These are phyloP conservation scores for Mesembryanthemum crystallinum DNA, from an alignment of 148 eudicot genomes.

Conservation along the genomic window DNA sequence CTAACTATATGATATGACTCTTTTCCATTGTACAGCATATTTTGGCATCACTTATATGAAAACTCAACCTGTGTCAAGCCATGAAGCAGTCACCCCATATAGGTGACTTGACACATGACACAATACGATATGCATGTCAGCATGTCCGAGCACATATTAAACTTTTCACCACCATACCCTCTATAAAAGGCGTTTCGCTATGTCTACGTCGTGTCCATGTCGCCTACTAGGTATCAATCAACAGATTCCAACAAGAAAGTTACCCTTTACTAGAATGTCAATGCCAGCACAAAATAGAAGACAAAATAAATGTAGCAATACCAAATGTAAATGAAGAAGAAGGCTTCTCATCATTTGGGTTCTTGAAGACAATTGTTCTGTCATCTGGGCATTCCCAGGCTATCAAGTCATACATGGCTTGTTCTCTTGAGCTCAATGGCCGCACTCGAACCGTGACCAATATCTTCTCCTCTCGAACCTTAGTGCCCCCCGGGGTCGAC, in stretches of 20 bases:
- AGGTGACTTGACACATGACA: no score
- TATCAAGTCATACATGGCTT: slow-evolving; percentile 80
- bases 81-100: no score
- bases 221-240: no score
- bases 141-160: no score
- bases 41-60: neutral
- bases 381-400: slow-evolving; percentile 85
- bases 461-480: slow-evolving; percentile 75
- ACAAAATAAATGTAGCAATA: neutral
- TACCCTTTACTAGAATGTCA: neutral
- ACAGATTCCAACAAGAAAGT: neutral
- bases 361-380: slow-evolving; percentile 60
- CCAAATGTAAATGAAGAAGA: slow-evolving; percentile 72
- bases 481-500: slow-evolving; percentile 63
- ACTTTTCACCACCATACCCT: no score
- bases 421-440: slow-evolving; percentile 79
- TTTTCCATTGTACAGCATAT: neutral
- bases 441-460: slow-evolving; percentile 84
- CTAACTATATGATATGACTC: no score
- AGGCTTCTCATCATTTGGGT: slow-evolving; percentile 58
- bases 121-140: no score
- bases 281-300: neutral
- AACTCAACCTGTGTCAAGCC: no score
- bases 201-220: no score
- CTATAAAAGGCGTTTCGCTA: no score